These are phyloP conservation scores for Tuber aestivum DNA, from an alignment of 495 filamentous ascomycete species.

Conservation along the genomic window DNA sequence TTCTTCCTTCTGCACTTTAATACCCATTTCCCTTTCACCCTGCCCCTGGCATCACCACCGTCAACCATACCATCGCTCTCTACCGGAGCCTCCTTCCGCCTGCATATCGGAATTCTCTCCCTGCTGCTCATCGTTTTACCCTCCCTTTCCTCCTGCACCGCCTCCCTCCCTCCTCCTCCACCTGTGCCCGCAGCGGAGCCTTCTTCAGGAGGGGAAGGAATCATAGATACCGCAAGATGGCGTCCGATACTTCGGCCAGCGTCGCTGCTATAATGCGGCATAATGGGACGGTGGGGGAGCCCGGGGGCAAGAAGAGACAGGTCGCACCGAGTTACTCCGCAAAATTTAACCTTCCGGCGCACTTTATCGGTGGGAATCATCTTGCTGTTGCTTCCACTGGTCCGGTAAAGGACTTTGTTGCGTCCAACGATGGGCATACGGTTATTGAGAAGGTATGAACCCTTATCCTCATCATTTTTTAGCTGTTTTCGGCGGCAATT, in stretches of 20 bases:
- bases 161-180: conserved; percentile 7
- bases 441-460: conserved; percentile 87
- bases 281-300: conserved; percentile 27
- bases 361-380: conserved; percentile 94
- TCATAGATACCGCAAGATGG: conserved; percentile 16
- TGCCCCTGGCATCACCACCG: not conserved
- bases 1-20: conserved; percentile 4
- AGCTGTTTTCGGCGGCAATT: not conserved
- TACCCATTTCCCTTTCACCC: not conserved
- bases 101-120: conserved; percentile 8
- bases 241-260: conserved; percentile 34
- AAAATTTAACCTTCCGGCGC: conserved; percentile 71
- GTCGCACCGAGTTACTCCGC: conserved; percentile 52
- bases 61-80: not conserved
- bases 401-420: conserved; percentile 90
- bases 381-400: conserved; percentile 70
- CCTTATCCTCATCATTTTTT: not conserved
- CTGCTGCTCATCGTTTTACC: conserved; percentile 16
- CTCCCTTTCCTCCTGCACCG: conserved; percentile 11
- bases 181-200: not conserved
- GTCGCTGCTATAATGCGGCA: conserved; percentile 35
- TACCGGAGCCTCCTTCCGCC: conserved; percentile 5
- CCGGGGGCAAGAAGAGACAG: conserved; percentile 36
- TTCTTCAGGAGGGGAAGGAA: conserved; percentile 15
- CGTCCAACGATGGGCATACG: conserved; percentile 82